These are phyloP conservation scores for Candida suzukii DNA, from an alignment of 805 yeast species.

Conservation along the genomic window DNA sequence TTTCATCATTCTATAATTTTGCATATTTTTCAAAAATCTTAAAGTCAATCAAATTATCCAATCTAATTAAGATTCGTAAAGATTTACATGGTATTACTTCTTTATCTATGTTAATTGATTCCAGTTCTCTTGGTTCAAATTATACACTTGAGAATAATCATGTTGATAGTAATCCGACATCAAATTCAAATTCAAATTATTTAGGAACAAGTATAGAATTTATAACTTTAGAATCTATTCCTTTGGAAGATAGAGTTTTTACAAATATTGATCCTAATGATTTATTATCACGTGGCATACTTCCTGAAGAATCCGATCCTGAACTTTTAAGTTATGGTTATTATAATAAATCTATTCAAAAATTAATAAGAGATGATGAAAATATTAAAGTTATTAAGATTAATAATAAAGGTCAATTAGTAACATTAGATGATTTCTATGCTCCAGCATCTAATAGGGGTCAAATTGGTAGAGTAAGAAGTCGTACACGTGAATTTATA, in stretches of 20 bases:
- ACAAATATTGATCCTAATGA: neutral
- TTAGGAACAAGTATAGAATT: conserved; percentile 26
- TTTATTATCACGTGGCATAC: no score
- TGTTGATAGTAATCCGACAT: conserved; percentile 6
- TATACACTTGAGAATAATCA: neutral
- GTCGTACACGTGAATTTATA: no score
- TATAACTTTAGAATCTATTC: conserved; percentile 20
- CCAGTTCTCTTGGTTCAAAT: neutral
- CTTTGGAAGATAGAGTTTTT: conserved; percentile 13
- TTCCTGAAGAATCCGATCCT: neutral
- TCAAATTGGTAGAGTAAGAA: no score
- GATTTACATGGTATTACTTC: conserved; percentile 40
- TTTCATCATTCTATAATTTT: conserved; percentile 46
- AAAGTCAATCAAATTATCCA: conserved; percentile 42
- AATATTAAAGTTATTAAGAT: conserved; percentile 20
- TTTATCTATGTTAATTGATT: conserved; percentile 16
- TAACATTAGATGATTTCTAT: conserved; percentile 21
- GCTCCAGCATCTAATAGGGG: no score
- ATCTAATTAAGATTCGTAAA: conserved; percentile 46
- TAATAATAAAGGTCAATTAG: conserved; percentile 19
- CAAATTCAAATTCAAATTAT: neutral
- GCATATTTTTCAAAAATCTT: conserved; percentile 38
- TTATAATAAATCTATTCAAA: conserved; percentile 19
- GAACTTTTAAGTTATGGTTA: conserved; percentile 12
- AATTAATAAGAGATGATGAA: conserved; percentile 26